A percentile compares a stretch with the other conserved stretches of the same genome.
Evolutionary conservation across 805 yeast genomes (phyloP).

Genomic region (Wickerhamiella kurtzmanii): DNA sequence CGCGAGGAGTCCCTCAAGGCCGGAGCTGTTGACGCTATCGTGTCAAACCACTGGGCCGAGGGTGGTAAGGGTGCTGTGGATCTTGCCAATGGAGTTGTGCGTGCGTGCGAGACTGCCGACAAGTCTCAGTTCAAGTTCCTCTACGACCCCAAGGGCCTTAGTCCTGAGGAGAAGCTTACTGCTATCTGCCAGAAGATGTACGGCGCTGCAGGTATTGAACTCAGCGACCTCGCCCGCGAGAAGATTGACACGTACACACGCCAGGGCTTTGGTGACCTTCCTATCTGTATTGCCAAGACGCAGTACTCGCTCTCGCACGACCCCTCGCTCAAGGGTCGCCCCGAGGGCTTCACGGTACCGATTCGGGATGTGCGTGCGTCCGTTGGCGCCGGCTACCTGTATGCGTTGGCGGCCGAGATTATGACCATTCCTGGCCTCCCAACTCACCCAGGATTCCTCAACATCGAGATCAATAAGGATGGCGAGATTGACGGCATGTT

Average conservation of each 20-base stretch:
- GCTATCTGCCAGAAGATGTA: conserved; percentile 80
- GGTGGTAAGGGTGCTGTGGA: conserved; percentile 87
- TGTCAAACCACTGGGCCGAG: conserved; percentile 87
- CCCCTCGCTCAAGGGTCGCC: conserved; percentile 86
- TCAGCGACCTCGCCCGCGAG: conserved; percentile 64
- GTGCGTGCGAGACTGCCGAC: conserved; percentile 34
- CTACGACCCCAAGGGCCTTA: conserved; percentile 48
- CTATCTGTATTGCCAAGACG: conserved; percentile 94
- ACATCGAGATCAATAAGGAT: conserved; percentile 77
- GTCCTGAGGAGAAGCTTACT: conserved; percentile 68
- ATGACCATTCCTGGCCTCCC: conserved; percentile 97
- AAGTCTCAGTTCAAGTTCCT: conserved; percentile 38
- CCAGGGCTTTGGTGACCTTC: conserved; percentile 84
- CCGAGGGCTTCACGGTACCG: conserved; percentile 86
- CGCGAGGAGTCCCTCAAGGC: conserved; percentile 70
- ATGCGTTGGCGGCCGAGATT: conserved; percentile 92
- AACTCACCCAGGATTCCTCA: conserved; percentile 92
- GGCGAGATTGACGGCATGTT: conserved; percentile 93
- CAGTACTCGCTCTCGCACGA: conserved; percentile 94
- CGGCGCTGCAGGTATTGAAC: conserved; percentile 78
- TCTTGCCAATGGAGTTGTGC: conserved; percentile 71
- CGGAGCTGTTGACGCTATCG: conserved; percentile 88
- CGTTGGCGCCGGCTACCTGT: conserved; percentile 92
- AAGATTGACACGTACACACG: conserved; percentile 69
- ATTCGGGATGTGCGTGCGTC: conserved; percentile 89